Percentiles rank a stretch among this genome's conserved stretches.
These are phyloP conservation scores for Sicyos edulis DNA, from an alignment of 306 rosid genomes.

Conservation along the genomic window DNA sequence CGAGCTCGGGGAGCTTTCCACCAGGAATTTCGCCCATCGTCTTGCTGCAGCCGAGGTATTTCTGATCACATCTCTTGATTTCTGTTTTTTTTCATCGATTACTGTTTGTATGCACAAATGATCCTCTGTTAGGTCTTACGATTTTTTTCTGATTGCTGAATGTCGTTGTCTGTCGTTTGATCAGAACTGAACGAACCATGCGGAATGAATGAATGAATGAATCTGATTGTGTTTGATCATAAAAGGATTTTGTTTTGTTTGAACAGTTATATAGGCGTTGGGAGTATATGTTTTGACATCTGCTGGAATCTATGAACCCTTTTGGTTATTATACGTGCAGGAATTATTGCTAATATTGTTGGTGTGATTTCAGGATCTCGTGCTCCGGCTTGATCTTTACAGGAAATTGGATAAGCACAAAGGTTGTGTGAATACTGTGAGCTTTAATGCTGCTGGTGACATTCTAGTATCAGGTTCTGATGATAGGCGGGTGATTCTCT, in stretches of 20 bases:
- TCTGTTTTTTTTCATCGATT: not conserved
- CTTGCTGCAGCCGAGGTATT: conserved; percentile 64
- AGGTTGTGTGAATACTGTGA: conserved; percentile 77
- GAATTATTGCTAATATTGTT: not conserved
- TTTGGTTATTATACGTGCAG: not conserved
- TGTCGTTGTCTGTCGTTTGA: not conserved
- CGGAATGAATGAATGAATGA: not conserved
- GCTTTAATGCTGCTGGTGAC: conserved; percentile 74
- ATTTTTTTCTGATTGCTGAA: too few species aligned
- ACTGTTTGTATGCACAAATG: not conserved
- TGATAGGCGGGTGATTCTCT: conserved; percentile 65
- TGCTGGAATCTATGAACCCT: not conserved
- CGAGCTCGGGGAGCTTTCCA: conserved; percentile 64
- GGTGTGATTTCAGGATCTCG: conserved; percentile 50
- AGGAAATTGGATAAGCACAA: conserved; percentile 61
- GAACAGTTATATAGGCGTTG: not conserved
- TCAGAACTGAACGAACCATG: not conserved
- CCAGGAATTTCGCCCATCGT: conserved; percentile 53
- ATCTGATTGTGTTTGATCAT: not conserved
- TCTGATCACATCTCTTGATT: not conserved
- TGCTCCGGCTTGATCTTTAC: conserved; percentile 58
- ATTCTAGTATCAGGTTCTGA: conserved; percentile 78
- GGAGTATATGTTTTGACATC: not conserved
- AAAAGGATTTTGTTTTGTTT: not conserved
- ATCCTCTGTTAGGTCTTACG: not conserved